These are phyloP conservation scores for Xylaria sp. DNA, from an alignment of 2,329 filamentous ascomycete species.

Conservation along the genomic window DNA sequence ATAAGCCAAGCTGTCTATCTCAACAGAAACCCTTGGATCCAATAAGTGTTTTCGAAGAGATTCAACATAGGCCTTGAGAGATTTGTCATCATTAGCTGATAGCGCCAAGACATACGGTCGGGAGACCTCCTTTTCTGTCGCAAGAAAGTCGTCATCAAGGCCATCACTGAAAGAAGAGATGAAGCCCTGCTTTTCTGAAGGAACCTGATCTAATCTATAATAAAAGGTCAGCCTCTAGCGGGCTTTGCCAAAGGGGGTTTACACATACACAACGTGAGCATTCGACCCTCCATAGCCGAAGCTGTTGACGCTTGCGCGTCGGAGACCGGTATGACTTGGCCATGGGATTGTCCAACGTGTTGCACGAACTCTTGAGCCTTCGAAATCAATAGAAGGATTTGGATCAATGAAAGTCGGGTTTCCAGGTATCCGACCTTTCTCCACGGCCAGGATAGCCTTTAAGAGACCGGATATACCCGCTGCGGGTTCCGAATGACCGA, in stretches of 20 bases:
- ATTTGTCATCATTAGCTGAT: conserved; percentile 5
- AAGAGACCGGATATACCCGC: conserved; percentile 13
- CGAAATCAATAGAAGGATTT: conserved; percentile 14
- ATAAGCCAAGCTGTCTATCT: conserved; percentile 1
- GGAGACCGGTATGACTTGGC: neutral
- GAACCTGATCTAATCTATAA: too few relatives aligned
- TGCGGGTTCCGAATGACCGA: conserved; percentile 18
- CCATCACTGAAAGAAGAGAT: too few relatives aligned
- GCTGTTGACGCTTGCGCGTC: conserved; percentile 17
- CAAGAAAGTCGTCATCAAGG: too few relatives aligned
- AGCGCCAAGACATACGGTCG: too few relatives aligned
- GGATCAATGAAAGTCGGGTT: conserved; percentile 11
- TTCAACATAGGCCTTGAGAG: neutral
- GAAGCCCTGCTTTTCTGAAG: too few relatives aligned
- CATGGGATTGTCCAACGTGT: neutral
- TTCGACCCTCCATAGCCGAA: conserved; percentile 17
- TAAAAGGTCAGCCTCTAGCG: too few relatives aligned
- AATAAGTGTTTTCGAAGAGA: conserved; percentile 11
- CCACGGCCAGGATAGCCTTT: conserved; percentile 7
- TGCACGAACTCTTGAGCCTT: neutral
- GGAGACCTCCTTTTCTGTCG: too few relatives aligned
- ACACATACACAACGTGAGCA: too few relatives aligned
- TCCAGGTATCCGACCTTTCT: conserved; percentile 10
- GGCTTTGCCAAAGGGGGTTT: too few relatives aligned
- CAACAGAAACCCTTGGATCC: neutral